Evolutionary conservation across 371 early-diverging fungal genomes (phyloP).

Genomic region (Mycotypha africana): DNA sequence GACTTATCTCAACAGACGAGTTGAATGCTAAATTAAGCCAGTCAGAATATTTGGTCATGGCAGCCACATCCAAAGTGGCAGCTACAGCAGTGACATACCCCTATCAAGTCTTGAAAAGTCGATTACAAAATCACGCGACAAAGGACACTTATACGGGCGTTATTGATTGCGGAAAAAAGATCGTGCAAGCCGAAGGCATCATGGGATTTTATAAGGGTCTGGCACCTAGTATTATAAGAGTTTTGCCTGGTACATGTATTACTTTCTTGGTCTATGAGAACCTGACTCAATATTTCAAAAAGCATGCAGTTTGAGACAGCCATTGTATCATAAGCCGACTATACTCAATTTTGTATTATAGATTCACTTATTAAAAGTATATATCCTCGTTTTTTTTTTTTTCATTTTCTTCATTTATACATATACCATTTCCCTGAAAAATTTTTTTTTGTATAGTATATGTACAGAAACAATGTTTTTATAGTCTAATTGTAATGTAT

Average conservation of each 20-base stretch:
- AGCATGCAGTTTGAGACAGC: constrained; percentile 34
- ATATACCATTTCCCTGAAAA: too few species aligned
- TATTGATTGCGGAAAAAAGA: constrained; percentile 67
- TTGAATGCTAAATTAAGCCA: constrained; percentile 47
- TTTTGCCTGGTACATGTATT: constrained; percentile 92
- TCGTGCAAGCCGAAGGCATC: constrained; percentile 70
- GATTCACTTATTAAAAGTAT: not conserved
- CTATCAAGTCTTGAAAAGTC: constrained; percentile 87
- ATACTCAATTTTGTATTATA: constrained; percentile 6
- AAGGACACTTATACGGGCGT: constrained; percentile 59
- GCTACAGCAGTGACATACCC: constrained; percentile 92
- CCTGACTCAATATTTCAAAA: constrained; percentile 63
- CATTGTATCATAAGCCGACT: too few species aligned
- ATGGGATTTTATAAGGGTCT: constrained; percentile 94
- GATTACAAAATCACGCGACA: constrained; percentile 65
- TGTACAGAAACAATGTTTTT: too few species aligned
- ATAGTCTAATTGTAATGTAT: too few species aligned
- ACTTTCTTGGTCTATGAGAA: constrained; percentile 96
- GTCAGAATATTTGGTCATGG: constrained; percentile 80
- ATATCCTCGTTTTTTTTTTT: not conserved
- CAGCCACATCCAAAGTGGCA: constrained; percentile 80
- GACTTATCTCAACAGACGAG: constrained; percentile 23
- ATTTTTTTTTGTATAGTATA: too few species aligned
- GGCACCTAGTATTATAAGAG: constrained; percentile 82
- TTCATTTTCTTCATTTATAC: too few species aligned